Percentiles rank a stretch among this genome's conserved stretches.
phyloP scores from a whole-genome alignment of 139 green algal species.

The Chlamydomonas sphaeroides region DNA sequence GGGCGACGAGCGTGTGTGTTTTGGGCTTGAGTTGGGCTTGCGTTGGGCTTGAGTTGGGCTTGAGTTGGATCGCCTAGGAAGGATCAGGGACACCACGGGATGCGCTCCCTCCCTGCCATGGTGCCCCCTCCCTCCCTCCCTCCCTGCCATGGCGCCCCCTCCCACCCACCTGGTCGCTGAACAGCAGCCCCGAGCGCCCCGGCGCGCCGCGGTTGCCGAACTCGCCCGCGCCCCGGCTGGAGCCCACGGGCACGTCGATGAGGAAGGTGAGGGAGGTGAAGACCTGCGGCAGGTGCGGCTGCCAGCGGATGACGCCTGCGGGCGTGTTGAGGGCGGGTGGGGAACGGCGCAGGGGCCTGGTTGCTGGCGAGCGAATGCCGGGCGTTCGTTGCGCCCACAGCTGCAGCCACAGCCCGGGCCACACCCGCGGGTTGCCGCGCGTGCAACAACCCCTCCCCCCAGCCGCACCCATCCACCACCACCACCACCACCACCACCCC shows the following conservation, averaged over 20 bases:
- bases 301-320: constrained; percentile 74
- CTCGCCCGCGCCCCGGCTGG: constrained; percentile 47
- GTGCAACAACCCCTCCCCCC: background rate
- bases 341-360: too few species aligned
- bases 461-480: background rate
- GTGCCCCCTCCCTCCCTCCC: too few species aligned
- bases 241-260: constrained; percentile 85
- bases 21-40: too few species aligned
- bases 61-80: too few species aligned
- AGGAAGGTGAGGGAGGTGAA: constrained; percentile 66
- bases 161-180: constrained; percentile 48
- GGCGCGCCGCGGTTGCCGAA: background rate
- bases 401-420: too few species aligned
- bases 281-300: constrained; percentile 59
- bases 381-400: too few species aligned
- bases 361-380: too few species aligned
- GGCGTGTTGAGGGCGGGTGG: background rate
- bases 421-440: too few species aligned
- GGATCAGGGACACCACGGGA: too few species aligned
- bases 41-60: too few species aligned
- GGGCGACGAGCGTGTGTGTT: too few species aligned
- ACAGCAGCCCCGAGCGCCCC: constrained; percentile 3
- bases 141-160: background rate
- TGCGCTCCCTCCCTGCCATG: too few species aligned
- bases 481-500: constrained; percentile 43